These are phyloP conservation scores for Gracilaria gracilis DNA, from an alignment of 23 red algal genomes.

Conservation along the genomic window DNA sequence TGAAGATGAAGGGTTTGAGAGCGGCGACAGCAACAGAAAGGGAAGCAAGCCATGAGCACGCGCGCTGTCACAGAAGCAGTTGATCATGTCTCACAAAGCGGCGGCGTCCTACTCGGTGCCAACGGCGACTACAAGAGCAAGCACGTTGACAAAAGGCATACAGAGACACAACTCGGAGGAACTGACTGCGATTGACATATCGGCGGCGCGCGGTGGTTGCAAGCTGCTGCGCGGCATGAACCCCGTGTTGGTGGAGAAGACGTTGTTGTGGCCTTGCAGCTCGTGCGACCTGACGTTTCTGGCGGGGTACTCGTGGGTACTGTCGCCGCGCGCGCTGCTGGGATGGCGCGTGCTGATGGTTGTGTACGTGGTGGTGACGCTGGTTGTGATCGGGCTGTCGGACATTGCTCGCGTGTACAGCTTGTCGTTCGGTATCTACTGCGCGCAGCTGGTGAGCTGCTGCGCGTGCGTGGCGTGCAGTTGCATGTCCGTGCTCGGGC, in stretches of 20 bases:
- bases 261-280: not conserved
- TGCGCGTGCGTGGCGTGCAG: conserved; percentile 4
- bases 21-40: not conserved
- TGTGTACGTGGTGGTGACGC: not conserved
- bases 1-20: not conserved
- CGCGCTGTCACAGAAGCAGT: not conserved
- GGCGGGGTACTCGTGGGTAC: conserved; percentile 21
- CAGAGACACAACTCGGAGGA: conserved; percentile 16
- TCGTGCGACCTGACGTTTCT: conserved; percentile 21
- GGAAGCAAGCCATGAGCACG: not conserved
- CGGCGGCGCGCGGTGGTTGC: not conserved
- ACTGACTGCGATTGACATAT: conserved; percentile 10
- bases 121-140: not conserved
- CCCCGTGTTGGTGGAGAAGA: conserved; percentile 17
- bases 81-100: not conserved
- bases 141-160: not conserved
- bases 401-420: conserved; percentile 7
- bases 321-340: not conserved
- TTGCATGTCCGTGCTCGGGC: not conserved
- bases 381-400: not conserved
- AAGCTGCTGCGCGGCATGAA: conserved; percentile 1
- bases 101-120: not conserved
- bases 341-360: conserved; percentile 23
- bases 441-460: conserved; percentile 11
- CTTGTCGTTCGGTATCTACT: conserved; percentile 1